Evolutionary conservation across 2,329 filamentous ascomycete genomes (phyloP), one percentile per base, ranked within the genome.

Genomic region (Phaeomoniella chlamydospora): DNA sequence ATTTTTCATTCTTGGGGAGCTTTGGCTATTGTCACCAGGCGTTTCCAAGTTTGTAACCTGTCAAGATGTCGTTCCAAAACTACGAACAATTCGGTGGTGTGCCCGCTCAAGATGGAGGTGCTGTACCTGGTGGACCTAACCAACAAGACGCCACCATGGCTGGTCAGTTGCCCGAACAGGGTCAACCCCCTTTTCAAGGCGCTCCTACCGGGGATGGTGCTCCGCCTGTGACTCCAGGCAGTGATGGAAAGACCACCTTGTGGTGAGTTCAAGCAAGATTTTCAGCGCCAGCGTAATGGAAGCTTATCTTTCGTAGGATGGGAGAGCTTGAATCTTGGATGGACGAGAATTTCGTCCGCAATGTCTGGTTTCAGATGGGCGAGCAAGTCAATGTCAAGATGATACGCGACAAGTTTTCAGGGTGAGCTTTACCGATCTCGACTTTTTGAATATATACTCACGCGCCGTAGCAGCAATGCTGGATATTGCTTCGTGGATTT

Each of bases 401-500:
- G 72, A 98, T 98, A 52, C 84, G 90, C 46, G 90, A 98, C 67
- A 94, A 94, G 64, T 94, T 94, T 61, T 94, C 88, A 55, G 90
- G 88, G 86, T 94, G 71, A 62, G 71, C 54, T 14, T 4, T 4
- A 33, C 31, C 22, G 35, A 15, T 35, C 17, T 15, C 35, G n/a
- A 22, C 43, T 45, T 45, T 38, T 41, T 41, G 44, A 49, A 53
- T 51, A 54, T 58, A 18, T 42, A 38, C 50, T 41, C 45, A 42
- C 35, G 44, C 43, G 47, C 56, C 54, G 43, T 57, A 67, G 66
- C 55, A 93, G 85, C 51, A 98, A 94, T 58, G 90, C 90, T 45
- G 90, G 90, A 41, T 98, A 98, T 65, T 98, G 88, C 65, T 98
- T 98, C 59, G 86, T 96, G 50, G 90, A 96, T 57, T 98, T 98